A percentile compares a stretch with the other conserved stretches of the same genome.
These are phyloP conservation scores for Amyloporia xantha DNA, from an alignment of 768 basidiomycete species.

Conservation along the genomic window DNA sequence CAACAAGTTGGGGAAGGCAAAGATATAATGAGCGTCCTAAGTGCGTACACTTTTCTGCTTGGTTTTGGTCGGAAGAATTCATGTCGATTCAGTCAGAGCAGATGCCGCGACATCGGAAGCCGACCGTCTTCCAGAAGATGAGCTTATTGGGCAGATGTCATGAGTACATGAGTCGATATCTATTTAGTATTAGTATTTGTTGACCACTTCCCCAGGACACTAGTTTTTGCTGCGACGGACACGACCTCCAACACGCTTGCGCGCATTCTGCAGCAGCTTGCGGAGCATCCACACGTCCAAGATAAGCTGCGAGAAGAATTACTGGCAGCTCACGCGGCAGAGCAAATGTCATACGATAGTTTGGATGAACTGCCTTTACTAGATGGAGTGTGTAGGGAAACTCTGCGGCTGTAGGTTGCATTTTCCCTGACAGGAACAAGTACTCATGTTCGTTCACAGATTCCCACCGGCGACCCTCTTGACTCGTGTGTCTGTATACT, in stretches of 20 bases:
- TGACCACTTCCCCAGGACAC: constrained; percentile 6
- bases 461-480: constrained; percentile 43
- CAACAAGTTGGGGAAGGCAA: constrained; percentile 23
- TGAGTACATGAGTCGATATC: constrained; percentile 1
- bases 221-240: constrained; percentile 23
- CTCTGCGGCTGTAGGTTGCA: constrained; percentile 36
- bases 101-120: constrained; percentile 27
- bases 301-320: constrained; percentile 20
- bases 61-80: background rate
- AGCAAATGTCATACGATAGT: constrained; percentile 14
- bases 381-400: constrained; percentile 57
- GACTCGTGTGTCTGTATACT: constrained; percentile 6
- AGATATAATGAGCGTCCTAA: constrained; percentile 40
- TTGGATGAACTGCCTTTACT: constrained; percentile 46
- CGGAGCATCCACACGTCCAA: constrained; percentile 18
- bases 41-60: background rate
- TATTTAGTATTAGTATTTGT: background rate
- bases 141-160: constrained; percentile 35
- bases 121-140: constrained; percentile 22
- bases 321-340: constrained; percentile 3
- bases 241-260: constrained; percentile 21
- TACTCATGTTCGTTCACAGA: constrained; percentile 6
- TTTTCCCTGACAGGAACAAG: background rate
- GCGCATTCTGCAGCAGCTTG: constrained; percentile 18
- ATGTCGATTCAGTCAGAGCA: constrained; percentile 29